Conservation (phyloP, 2,329 filamentous ascomycete genomes). For the Apiospora malaysiana region DNA sequence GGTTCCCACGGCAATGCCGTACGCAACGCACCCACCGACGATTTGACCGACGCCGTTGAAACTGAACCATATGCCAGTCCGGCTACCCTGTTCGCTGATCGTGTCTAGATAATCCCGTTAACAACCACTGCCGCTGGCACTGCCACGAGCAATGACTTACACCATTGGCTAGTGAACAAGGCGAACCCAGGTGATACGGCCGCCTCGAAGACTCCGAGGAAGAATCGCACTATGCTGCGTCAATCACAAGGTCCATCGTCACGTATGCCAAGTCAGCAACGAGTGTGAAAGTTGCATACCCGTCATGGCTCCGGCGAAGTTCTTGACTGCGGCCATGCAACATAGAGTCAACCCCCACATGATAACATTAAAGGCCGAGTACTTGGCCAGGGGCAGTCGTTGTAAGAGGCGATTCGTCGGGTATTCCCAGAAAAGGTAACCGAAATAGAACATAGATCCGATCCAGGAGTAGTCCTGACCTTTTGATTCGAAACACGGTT, state of each 20-base stretch:
- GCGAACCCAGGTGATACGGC: conserved; percentile 40
- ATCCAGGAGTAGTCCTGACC: conserved; percentile 56
- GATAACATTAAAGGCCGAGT: conserved; percentile 67
- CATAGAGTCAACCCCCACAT: conserved; percentile 59
- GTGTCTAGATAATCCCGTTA: conserved; percentile 25
- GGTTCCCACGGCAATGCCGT: conserved; percentile 57
- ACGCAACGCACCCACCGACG: conserved; percentile 46
- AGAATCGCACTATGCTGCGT: conserved; percentile 39
- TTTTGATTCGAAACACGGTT: conserved; percentile 26
- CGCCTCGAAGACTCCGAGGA: conserved; percentile 49
- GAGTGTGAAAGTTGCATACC: neutral
- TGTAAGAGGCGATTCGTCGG: conserved; percentile 70
- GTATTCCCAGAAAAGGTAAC: conserved; percentile 64
- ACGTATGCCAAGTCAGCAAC: neutral
- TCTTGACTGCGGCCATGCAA: conserved; percentile 42
- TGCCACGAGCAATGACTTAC: neutral
- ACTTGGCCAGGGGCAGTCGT: conserved; percentile 68
- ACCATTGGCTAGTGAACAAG: conserved; percentile 41
- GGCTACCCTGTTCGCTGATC: conserved; percentile 36
- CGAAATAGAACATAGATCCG: conserved; percentile 57
- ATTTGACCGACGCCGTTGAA: conserved; percentile 47
- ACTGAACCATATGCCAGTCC: conserved; percentile 39
- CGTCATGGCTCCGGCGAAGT: conserved; percentile 43
- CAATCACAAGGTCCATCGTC: neutral
- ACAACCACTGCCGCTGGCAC: neutral